Evolutionary conservation across 768 basidiomycete genomes (phyloP), one percentile per base, ranked within the genome.

Genomic region (Kwoniella botswanensis): DNA sequence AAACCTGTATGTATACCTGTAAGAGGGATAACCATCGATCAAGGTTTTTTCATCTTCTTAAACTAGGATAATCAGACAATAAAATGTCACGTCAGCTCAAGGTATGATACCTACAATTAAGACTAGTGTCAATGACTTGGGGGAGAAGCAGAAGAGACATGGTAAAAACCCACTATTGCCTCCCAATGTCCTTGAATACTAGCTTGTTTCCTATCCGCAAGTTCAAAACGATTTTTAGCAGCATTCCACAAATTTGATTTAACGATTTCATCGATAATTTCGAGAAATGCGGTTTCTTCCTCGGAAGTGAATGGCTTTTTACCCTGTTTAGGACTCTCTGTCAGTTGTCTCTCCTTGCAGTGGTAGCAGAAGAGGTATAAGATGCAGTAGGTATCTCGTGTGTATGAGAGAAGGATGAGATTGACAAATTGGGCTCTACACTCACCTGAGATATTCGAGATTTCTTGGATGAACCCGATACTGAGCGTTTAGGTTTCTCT

Each of bases 211-310:
- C 71, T 50, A 58, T 18, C 22, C 11, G 50, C 63, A 52, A 73
- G 26, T 10, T 65, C 62, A 18, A 54, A 54, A 62, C 61, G 61
- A 12, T 52, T 63, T 41, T 73, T 73, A 26, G 62, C 67, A 24
- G 54, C 67, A 29, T 42, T 53, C 71, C 67, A 73, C 4, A 69
- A 46, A 61, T 69, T 24, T 13, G 21, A 29, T 50, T 61, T 68
- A 42, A 66, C 71, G 26, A 69, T 59, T 2, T 52, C 62, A 24
- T 73, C 71, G 46, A 73, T 65, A 24, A 61, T 61, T 4, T n/a
- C n/a, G 35, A 68, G 24, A 43, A 73, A 73, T 11, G 4, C 17
- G 11, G 67, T 35, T 60, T 73, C 71, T 67, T 73, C 71, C 7
- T 63, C 56, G 11, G 21, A 22, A 18, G 67, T 63, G 63, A 67